Percentiles rank a stretch among this genome's conserved stretches.
Evolutionary conservation across 2,329 filamentous ascomycete genomes (phyloP).

Genomic region (Xylariomycetidae sp.): DNA sequence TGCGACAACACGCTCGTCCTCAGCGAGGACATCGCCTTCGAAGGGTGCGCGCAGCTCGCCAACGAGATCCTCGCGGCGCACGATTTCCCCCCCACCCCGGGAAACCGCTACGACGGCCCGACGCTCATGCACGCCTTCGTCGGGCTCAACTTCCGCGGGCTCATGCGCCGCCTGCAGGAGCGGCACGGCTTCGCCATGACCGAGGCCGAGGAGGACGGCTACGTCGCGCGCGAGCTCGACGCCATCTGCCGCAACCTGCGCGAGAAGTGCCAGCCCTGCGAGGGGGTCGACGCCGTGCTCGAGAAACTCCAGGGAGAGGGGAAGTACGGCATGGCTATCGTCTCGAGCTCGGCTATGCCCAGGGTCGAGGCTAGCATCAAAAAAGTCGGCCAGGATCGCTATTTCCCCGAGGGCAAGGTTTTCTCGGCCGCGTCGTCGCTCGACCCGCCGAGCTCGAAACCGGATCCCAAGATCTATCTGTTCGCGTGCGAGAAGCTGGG

Average conservation of each 20-base stretch:
- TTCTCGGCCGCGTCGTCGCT: constrained; percentile 81
- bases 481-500: constrained; percentile 70
- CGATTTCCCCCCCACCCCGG: constrained; percentile 30
- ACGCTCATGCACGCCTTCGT: constrained; percentile 82
- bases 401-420: constrained; percentile 69
- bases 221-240: constrained; percentile 74
- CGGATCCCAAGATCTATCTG: constrained; percentile 84
- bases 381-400: constrained; percentile 75
- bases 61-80: constrained; percentile 75
- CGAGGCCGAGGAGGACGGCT: constrained; percentile 64
- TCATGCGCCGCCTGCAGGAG: constrained; percentile 61
- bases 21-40: constrained; percentile 86
- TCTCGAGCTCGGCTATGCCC: constrained; percentile 74
- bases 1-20: constrained; percentile 91
- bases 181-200: constrained; percentile 70
- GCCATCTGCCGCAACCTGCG: constrained; percentile 78
- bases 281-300: constrained; percentile 63
- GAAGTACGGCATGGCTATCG: constrained; percentile 72
- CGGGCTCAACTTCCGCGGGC: constrained; percentile 86
- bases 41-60: constrained; percentile 83
- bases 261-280: constrained; percentile 62
- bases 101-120: constrained; percentile 67
- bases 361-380: constrained; percentile 73
- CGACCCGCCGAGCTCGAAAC: constrained; percentile 78
- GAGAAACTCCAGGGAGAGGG: constrained; percentile 55